Evolutionary conservation across 768 basidiomycete species (phyloP).

Genomic region (Hydnum rufescens): DNA sequence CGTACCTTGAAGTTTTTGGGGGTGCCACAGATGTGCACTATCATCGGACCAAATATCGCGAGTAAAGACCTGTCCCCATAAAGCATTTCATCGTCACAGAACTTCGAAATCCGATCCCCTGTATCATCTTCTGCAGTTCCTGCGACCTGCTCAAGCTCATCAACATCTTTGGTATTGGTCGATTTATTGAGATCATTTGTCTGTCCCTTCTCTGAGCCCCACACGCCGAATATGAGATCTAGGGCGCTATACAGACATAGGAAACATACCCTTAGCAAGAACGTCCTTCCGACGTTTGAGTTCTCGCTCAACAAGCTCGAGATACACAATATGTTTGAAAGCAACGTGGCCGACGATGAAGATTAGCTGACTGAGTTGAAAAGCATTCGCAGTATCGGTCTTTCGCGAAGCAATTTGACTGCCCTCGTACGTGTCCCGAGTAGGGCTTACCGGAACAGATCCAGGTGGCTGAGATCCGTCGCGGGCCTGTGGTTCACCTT

Average conservation of each 20-base stretch:
- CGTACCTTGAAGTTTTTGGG: slow-evolving; percentile 79
- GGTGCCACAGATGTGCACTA: slow-evolving; percentile 77
- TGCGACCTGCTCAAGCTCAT: slow-evolving; percentile 92
- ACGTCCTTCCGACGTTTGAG: slow-evolving; percentile 94
- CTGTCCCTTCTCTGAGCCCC: slow-evolving; percentile 28
- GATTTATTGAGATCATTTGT: slow-evolving; percentile 20
- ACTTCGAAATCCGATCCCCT: slow-evolving; percentile 68
- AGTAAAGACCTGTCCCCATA: slow-evolving; percentile 68
- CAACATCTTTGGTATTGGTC: slow-evolving; percentile 29
- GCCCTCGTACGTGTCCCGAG: too few species aligned
- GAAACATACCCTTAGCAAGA: slow-evolving; percentile 44
- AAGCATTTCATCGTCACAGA: slow-evolving; percentile 74
- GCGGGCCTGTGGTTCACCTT: too few species aligned
- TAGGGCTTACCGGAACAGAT: too few species aligned
- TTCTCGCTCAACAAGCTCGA: slow-evolving; percentile 89
- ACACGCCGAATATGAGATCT: not conserved
- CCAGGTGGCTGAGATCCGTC: too few species aligned
- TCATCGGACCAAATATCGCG: slow-evolving; percentile 71
- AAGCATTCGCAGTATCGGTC: slow-evolving; percentile 55
- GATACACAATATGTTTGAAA: slow-evolving; percentile 91
- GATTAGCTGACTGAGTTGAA: slow-evolving; percentile 79
- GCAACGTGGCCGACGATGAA: slow-evolving; percentile 94
- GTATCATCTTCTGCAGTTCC: slow-evolving; percentile 98
- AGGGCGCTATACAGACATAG: not conserved
- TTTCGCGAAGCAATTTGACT: too few species aligned